A percentile compares a stretch with the other conserved stretches of the same genome.
phyloP scores from a whole-genome alignment of 1,284 basidiomycete genomes.

The Lignosus rhinocerotis region DNA sequence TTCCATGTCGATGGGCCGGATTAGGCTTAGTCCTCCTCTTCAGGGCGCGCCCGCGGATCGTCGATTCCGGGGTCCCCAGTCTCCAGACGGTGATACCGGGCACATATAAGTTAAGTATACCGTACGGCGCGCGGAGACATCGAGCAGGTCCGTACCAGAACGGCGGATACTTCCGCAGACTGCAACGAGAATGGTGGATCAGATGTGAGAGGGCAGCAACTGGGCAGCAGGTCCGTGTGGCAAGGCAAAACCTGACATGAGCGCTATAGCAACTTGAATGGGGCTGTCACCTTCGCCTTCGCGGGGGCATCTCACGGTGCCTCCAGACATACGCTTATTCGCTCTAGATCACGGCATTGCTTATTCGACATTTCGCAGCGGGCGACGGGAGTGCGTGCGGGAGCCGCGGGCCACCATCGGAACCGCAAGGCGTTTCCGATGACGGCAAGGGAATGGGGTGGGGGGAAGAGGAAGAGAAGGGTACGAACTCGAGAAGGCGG shows the following conservation, averaged over 20 bases:
- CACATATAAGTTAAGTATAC: neutral
- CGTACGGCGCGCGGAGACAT: neutral
- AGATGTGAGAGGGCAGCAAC: neutral
- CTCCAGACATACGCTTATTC: neutral
- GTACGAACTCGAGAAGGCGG: neutral
- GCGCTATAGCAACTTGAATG: too few species aligned
- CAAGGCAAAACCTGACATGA: neutral
- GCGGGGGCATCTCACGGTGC: neutral
- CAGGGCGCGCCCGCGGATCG: constrained; percentile 10
- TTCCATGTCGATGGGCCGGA: constrained; percentile 18
- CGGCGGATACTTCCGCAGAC: constrained; percentile 17
- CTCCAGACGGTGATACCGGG: constrained; percentile 14
- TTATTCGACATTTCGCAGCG: neutral
- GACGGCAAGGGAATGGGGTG: constrained; percentile 1
- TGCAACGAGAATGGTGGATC: constrained; percentile 2
- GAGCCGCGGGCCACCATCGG: constrained; percentile 18
- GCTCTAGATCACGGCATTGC: neutral
- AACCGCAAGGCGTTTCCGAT: constrained; percentile 17
- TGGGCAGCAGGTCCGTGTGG: neutral
- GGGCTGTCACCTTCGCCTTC: neutral
- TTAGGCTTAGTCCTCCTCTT: constrained; percentile 9
- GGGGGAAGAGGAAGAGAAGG: neutral
- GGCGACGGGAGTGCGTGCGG: constrained; percentile 9
- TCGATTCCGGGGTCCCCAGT: constrained; percentile 7
- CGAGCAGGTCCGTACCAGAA: constrained; percentile 8